Evolutionary conservation across 345 rosid genomes (phyloP).

Genomic region (Cardamine occulta): DNA sequence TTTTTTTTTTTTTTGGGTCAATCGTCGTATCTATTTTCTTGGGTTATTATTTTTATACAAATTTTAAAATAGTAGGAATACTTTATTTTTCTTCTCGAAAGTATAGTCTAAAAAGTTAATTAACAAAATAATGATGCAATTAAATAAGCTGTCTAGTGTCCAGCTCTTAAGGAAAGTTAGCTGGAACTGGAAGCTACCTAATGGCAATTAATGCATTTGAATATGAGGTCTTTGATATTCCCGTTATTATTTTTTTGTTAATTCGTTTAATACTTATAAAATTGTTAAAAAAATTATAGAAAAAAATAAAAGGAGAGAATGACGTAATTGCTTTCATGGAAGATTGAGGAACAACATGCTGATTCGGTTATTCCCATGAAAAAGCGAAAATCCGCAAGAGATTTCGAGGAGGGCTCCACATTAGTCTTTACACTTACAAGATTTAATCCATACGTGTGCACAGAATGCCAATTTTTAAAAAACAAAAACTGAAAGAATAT

Average conservation of each 20-base stretch:
- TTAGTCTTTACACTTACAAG: slow-evolving; percentile 16
- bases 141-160: slow-evolving; percentile 18
- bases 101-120: not conserved
- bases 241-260: slow-evolving; percentile 1
- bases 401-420: slow-evolving; percentile 36
- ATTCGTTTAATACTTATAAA: not conserved
- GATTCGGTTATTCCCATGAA: not conserved
- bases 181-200: slow-evolving; percentile 41
- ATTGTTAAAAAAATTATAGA: not conserved
- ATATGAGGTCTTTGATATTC: slow-evolving; percentile 23
- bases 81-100: not conserved
- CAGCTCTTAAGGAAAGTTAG: slow-evolving; percentile 22
- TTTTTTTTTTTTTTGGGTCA: not conserved
- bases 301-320: not conserved
- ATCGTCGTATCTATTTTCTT: not conserved
- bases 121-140: slow-evolving; percentile 26
- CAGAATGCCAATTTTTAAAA: too few species aligned
- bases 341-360: slow-evolving; percentile 12
- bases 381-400: slow-evolving; percentile 31
- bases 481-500: not conserved
- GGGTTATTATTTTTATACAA: not conserved
- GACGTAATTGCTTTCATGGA: slow-evolving; percentile 16
- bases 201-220: slow-evolving; percentile 27
- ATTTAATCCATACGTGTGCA: slow-evolving; percentile 31
- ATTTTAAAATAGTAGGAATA: too few species aligned